Evolutionary conservation across 2,329 filamentous ascomycete genomes (phyloP).

Genomic region (Alternaria viburni): DNA sequence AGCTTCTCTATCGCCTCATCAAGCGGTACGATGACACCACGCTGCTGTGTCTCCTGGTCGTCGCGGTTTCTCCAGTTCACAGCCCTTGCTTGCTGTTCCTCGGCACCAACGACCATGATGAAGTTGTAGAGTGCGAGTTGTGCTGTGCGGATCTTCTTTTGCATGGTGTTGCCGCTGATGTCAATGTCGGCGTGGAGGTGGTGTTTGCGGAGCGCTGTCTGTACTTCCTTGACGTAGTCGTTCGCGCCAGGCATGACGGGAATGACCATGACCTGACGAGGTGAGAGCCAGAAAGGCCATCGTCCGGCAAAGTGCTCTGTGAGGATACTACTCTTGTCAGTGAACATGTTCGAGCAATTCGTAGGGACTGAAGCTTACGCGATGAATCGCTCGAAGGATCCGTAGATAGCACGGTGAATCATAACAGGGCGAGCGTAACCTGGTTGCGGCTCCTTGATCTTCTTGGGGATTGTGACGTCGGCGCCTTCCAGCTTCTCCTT

Average conservation of each 20-base stretch:
- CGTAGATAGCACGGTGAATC: constrained; percentile 82
- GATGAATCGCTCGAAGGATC: constrained; percentile 72
- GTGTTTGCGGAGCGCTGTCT: constrained; percentile 69
- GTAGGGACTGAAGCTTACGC: constrained; percentile 50
- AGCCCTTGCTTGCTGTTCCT: constrained; percentile 64
- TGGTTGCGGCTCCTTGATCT: constrained; percentile 35
- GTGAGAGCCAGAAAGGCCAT: constrained; percentile 89
- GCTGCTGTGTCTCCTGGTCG: constrained; percentile 66
- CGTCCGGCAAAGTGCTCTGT: constrained; percentile 86
- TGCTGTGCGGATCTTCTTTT: constrained; percentile 86
- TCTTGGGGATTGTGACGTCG: constrained; percentile 27
- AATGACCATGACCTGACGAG: constrained; percentile 80
- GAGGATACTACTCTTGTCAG: constrained; percentile 60
- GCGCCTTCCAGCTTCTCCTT: constrained; percentile 25
- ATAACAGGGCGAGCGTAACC: constrained; percentile 81
- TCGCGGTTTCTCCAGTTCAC: constrained; percentile 71
- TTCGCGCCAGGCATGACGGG: constrained; percentile 75
- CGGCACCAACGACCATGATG: constrained; percentile 73
- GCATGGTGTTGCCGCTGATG: constrained; percentile 77
- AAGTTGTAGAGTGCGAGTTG: constrained; percentile 85
- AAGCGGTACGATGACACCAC: constrained; percentile 66
- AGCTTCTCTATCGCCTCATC: constrained; percentile 65
- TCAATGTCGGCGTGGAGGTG: constrained; percentile 75
- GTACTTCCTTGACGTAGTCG: constrained; percentile 77
- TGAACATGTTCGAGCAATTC: background rate